Evolutionary conservation across 768 basidiomycete species (phyloP).

Genomic region (Termitomyces sp.): DNA sequence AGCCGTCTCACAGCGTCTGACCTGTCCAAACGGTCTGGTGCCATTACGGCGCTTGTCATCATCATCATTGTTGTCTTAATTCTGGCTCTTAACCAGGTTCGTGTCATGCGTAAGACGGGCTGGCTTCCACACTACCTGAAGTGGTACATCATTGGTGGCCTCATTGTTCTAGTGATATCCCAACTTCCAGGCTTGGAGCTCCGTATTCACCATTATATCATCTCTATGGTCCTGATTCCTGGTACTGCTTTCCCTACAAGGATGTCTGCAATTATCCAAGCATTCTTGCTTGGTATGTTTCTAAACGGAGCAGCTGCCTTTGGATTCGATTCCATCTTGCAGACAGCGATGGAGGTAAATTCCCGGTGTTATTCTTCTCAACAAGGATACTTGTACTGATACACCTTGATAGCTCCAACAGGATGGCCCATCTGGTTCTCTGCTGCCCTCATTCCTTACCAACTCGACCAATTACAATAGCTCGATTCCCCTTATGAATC

Average conservation of each 20-base stretch:
- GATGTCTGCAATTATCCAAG: conserved; percentile 76
- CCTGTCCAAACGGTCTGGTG: conserved; percentile 61
- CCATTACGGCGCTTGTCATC: conserved; percentile 63
- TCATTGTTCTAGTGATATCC: conserved; percentile 63
- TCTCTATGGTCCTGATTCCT: conserved; percentile 71
- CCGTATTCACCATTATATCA: conserved; percentile 81
- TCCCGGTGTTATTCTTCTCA: not conserved
- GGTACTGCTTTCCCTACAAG: conserved; percentile 81
- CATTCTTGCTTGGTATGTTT: conserved; percentile 79
- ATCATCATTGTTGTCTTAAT: conserved; percentile 59
- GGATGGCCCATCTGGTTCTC: conserved; percentile 68
- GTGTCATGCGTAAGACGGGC: conserved; percentile 83
- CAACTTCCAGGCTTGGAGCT: conserved; percentile 66
- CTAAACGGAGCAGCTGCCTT: conserved; percentile 77
- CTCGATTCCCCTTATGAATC: conserved; percentile 48
- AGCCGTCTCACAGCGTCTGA: conserved; percentile 71
- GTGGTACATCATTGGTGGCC: conserved; percentile 69
- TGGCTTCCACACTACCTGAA: conserved; percentile 74
- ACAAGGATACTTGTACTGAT: not conserved
- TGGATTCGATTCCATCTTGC: conserved; percentile 75
- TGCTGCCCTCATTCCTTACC: conserved; percentile 69
- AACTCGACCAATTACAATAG: conserved; percentile 67
- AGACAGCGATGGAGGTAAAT: conserved; percentile 68
- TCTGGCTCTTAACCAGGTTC: conserved; percentile 68
- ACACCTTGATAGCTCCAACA: conserved; percentile 51